Conservation (phyloP, 768 basidiomycete species). For the Kondoa subrosea region DNA sequence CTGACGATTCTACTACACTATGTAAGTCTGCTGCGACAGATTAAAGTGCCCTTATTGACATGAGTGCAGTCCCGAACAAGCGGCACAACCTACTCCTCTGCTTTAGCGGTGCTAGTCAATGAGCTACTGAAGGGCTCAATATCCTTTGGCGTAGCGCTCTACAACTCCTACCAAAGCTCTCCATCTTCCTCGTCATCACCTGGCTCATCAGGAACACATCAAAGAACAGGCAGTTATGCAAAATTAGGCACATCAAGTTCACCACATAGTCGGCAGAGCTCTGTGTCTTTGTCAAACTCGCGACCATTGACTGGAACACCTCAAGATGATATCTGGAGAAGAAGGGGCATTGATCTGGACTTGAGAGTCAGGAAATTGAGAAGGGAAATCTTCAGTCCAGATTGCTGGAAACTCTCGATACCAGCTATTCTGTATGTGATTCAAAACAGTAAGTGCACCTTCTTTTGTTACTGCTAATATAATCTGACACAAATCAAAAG, state of each 20-base stretch:
- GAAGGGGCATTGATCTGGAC: not conserved
- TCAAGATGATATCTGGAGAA: not conserved
- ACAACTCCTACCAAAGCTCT: conserved; percentile 17
- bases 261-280: not conserved
- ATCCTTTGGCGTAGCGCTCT: conserved; percentile 57
- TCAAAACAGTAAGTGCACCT: conserved; percentile 15
- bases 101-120: conserved; percentile 80
- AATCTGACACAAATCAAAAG: not conserved
- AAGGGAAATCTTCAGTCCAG: conserved; percentile 39
- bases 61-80: not conserved
- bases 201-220: not conserved
- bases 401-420: conserved; percentile 95
- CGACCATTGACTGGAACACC: not conserved
- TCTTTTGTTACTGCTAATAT: not conserved
- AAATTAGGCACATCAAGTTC: not conserved
- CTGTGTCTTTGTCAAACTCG: not conserved
- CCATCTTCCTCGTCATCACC: not conserved
- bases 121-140: conserved; percentile 84
- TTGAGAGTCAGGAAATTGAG: conserved; percentile 10
- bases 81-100: conserved; percentile 56
- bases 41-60: conserved; percentile 3
- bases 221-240: too few species aligned
- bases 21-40: conserved; percentile 46
- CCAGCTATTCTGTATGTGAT: conserved; percentile 75
- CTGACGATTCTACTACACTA: conserved; percentile 93